phyloP scores from a whole-genome alignment of 306 rosid genomes.

The Rosa rugosa region DNA sequence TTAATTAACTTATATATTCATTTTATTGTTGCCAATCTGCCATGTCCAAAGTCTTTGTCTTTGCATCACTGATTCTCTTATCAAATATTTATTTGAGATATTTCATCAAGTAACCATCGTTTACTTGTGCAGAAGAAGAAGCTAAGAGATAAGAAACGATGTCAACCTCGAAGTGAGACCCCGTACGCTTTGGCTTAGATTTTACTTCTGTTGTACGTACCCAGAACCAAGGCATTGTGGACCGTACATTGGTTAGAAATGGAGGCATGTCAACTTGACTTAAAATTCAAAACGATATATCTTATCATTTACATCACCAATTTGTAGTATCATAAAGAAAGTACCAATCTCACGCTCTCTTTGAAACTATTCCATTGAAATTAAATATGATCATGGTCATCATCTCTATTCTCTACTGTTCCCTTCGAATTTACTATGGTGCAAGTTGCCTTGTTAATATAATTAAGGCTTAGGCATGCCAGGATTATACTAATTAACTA shows the following conservation, averaged over 20 bases:
- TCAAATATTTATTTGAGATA: neutral
- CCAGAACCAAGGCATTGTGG: neutral
- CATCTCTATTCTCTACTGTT: neutral
- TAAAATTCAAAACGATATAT: neutral
- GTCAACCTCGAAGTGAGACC: neutral
- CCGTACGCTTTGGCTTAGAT: neutral
- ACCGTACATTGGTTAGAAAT: conserved; percentile 16
- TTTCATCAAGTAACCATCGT: neutral
- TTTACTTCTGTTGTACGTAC: neutral
- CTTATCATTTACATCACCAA: conserved; percentile 14
- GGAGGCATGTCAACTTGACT: neutral
- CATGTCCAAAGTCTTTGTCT: neutral
- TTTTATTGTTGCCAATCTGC: neutral
- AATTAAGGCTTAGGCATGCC: neutral
- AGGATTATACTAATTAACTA: neutral
- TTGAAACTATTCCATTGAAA: neutral
- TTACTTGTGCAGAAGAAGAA: neutral
- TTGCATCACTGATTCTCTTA: neutral
- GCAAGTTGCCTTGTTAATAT: conserved; percentile 5
- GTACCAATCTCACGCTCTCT: neutral
- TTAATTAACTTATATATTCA: neutral
- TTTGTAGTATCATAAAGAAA: neutral
- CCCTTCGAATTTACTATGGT: neutral
- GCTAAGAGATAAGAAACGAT: neutral
- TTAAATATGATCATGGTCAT: neutral